A percentile compares a stretch with the other conserved stretches of the same genome.
Conservation (phyloP, 2,329 filamentous ascomycete genomes). For the Microcyclospora pomicola region DNA sequence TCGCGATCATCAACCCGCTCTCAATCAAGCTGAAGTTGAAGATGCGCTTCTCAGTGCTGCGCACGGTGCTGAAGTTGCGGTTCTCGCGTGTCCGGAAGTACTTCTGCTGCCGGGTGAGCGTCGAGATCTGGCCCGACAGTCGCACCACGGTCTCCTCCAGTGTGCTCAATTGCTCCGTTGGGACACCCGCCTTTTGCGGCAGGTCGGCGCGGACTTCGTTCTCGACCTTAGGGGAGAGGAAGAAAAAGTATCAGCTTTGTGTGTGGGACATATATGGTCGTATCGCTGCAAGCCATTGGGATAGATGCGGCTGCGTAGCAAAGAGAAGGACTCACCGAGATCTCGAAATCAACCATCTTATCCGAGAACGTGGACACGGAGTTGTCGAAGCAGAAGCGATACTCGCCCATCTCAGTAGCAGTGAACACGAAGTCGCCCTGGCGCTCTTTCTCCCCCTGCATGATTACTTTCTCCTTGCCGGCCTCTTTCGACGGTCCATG, state of each 20-base stretch:
- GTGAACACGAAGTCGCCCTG: constrained; percentile 98
- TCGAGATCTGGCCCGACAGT: constrained; percentile 81
- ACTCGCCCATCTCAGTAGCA: constrained; percentile 73
- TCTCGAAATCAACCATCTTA: constrained; percentile 97
- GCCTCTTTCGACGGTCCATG: constrained; percentile 50
- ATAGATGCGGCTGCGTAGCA: background rate
- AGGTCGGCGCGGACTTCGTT: constrained; percentile 71
- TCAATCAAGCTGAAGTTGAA: constrained; percentile 97
- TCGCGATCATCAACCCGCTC: constrained; percentile 77
- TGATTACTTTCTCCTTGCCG: constrained; percentile 52
- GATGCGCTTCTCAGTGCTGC: constrained; percentile 88
- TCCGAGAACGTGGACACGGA: constrained; percentile 96
- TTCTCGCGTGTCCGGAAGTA: constrained; percentile 99
- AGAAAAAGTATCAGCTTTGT: too few species aligned
- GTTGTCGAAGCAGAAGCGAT: constrained; percentile 97
- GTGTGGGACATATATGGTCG: too few species aligned
- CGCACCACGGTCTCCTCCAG: constrained; percentile 94
- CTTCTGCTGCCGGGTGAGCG: constrained; percentile 92
- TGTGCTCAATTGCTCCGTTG: constrained; percentile 73
- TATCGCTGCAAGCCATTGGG: too few species aligned
- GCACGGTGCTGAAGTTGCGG: constrained; percentile 94
- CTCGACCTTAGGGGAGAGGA: constrained; percentile 51
- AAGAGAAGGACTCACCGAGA: constrained; percentile 49
- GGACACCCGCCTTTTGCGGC: constrained; percentile 76
- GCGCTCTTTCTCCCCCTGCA: constrained; percentile 79